These are phyloP conservation scores for Fonsecaea multimorphosa DNA, from an alignment of 2,329 filamentous ascomycete species.

Conservation along the genomic window DNA sequence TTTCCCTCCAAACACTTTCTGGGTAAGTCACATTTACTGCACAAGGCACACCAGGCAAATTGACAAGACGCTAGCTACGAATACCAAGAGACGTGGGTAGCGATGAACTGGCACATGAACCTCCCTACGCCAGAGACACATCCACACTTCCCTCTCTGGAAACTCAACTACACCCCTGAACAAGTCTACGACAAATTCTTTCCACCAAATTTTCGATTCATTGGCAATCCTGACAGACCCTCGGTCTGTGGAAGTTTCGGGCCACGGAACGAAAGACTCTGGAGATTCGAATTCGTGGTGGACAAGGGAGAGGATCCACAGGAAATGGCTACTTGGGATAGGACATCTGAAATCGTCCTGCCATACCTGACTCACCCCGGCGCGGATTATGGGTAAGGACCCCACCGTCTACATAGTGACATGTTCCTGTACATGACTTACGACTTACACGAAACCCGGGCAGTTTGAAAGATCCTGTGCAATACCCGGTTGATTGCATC, in stretches of 20 bases:
- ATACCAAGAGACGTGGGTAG: slow-evolving; percentile 53
- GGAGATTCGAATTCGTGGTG: slow-evolving; percentile 52
- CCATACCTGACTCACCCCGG: slow-evolving; percentile 43
- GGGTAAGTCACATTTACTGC: slow-evolving; percentile 2
- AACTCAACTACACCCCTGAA: slow-evolving; percentile 53
- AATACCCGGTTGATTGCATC: slow-evolving; percentile 56
- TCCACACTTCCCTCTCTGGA: slow-evolving; percentile 57
- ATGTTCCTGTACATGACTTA: background rate
- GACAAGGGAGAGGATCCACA: slow-evolving; percentile 42
- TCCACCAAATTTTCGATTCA: slow-evolving; percentile 54
- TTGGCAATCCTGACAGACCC: slow-evolving; percentile 51
- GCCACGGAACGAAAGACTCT: slow-evolving; percentile 48
- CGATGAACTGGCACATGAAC: slow-evolving; percentile 54
- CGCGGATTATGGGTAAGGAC: slow-evolving; percentile 34
- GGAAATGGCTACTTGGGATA: slow-evolving; percentile 43
- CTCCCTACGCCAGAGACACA: slow-evolving; percentile 55
- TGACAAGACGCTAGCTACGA: slow-evolving; percentile 24
- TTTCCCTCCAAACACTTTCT: slow-evolving; percentile 45
- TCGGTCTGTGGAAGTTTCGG: slow-evolving; percentile 56
- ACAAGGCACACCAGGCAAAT: background rate
- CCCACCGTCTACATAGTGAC: background rate
- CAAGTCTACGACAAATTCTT: slow-evolving; percentile 58
- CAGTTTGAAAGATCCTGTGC: slow-evolving; percentile 38
- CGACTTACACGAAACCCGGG: too few species aligned
- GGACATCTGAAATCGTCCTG: slow-evolving; percentile 40